Conservation (phyloP, 1,284 basidiomycete genomes). For the Sphagnurus paluster region DNA sequence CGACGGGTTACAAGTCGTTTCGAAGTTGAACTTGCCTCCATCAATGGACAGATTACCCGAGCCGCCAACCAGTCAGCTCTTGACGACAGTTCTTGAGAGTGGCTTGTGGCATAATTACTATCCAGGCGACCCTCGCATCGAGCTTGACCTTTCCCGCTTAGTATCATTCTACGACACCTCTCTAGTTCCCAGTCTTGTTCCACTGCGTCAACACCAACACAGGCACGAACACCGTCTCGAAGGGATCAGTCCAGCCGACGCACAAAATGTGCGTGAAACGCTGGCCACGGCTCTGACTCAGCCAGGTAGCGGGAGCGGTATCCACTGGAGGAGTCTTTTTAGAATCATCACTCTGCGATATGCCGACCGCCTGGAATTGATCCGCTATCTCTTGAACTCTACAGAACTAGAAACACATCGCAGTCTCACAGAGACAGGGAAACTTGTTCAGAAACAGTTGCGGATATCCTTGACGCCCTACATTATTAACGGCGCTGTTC, state of each 20-base stretch:
- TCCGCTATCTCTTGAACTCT: slow-evolving; percentile 5
- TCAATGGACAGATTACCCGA: too few species aligned
- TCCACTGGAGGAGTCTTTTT: slow-evolving; percentile 9
- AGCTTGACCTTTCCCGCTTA: slow-evolving; percentile 39
- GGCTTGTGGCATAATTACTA: slow-evolving; percentile 42
- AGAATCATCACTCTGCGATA: slow-evolving; percentile 7
- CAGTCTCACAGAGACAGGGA: not conserved
- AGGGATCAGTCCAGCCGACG: not conserved
- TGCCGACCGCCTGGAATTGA: slow-evolving; percentile 9
- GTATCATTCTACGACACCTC: slow-evolving; percentile 45
- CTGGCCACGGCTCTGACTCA: not conserved
- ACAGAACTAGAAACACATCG: not conserved
- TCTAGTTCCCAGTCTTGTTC: slow-evolving; percentile 36
- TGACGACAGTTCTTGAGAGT: slow-evolving; percentile 26
- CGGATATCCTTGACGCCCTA: slow-evolving; percentile 13
- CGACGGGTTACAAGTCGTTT: slow-evolving; percentile 14
- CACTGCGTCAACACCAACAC: slow-evolving; percentile 18
- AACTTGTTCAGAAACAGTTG: slow-evolving; percentile 3
- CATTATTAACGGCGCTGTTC: slow-evolving; percentile 7
- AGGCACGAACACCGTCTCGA: not conserved
- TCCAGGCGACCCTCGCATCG: slow-evolving; percentile 45
- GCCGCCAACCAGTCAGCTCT: not conserved
- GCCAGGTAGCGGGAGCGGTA: not conserved
- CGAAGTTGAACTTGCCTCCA: slow-evolving; percentile 5
- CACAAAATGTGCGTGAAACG: not conserved